Evolutionary conservation across 352 stramenopile species (phyloP).

Genomic region (Pythium aristosporum): DNA sequence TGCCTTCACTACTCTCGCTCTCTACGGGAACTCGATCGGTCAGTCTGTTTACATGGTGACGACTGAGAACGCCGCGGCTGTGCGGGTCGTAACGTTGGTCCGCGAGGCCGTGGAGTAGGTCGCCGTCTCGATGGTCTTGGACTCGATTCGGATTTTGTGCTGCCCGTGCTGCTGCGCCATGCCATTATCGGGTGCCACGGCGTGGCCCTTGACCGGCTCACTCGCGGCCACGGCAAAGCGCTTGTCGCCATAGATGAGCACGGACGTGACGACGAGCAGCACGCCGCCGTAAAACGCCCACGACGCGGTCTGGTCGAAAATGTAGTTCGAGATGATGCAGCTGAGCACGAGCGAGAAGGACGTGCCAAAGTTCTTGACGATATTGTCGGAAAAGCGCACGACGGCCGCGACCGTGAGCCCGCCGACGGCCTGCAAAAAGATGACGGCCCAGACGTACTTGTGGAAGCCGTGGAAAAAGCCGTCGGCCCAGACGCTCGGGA

Average conservation of each 20-base stretch:
- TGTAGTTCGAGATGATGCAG: conserved; percentile 89
- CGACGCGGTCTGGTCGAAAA: conserved; percentile 74
- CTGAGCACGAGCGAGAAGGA: conserved; percentile 87
- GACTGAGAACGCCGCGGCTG: conserved; percentile 41
- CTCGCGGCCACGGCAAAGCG: conserved; percentile 49
- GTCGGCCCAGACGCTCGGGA: conserved; percentile 51
- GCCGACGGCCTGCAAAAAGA: conserved; percentile 81
- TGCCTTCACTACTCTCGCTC: too few relatives aligned
- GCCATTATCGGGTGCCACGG: conserved; percentile 27
- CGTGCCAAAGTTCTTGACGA: conserved; percentile 90
- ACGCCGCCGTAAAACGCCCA: conserved; percentile 80
- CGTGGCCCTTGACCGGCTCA: conserved; percentile 29
- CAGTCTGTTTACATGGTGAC: conserved; percentile 27
- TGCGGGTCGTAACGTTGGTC: conserved; percentile 45
- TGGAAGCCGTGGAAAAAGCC: conserved; percentile 86
- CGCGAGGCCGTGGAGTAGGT: conserved; percentile 26
- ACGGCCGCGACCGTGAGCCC: conserved; percentile 84
- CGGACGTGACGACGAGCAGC: conserved; percentile 69
- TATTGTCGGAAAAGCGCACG: conserved; percentile 88
- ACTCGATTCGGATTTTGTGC: conserved; percentile 61
- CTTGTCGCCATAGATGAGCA: conserved; percentile 87
- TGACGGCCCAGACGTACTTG: conserved; percentile 64
- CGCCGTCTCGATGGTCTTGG: conserved; percentile 35
- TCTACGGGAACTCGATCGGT: too few relatives aligned
- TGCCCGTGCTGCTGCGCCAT: conserved; percentile 2